These are phyloP conservation scores for Centrapalus pauciflorus DNA, from an alignment of 129 eudicot species.

Conservation along the genomic window DNA sequence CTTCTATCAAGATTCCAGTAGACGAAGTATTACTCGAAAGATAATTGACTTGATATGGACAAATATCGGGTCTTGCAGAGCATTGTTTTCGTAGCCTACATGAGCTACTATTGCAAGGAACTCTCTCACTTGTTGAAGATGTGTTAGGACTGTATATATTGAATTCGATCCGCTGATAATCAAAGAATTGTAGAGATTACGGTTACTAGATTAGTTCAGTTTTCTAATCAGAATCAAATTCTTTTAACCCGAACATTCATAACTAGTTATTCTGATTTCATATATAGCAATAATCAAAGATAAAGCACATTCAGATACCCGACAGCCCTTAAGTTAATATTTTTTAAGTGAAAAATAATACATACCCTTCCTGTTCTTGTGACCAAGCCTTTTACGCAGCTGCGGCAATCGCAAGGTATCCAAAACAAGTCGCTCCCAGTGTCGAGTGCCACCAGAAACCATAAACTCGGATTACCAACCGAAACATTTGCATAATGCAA, in stretches of 20 bases:
- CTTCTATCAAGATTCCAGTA: slow-evolving; percentile 76
- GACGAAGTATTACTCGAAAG: slow-evolving; percentile 71
- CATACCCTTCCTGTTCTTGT: slow-evolving; percentile 52
- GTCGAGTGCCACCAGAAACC: slow-evolving; percentile 91
- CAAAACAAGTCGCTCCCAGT: slow-evolving; percentile 96
- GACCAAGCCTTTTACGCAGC: slow-evolving; percentile 46
- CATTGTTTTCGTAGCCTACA: slow-evolving; percentile 54
- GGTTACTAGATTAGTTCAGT: too few relatives aligned
- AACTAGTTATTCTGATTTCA: too few relatives aligned
- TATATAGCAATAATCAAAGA: too few relatives aligned
- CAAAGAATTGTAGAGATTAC: too few relatives aligned
- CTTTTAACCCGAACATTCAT: too few relatives aligned
- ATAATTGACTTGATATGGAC: slow-evolving; percentile 69
- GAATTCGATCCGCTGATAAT: slow-evolving; percentile 42
- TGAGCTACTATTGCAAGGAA: slow-evolving; percentile 58
- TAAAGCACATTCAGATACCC: too few relatives aligned
- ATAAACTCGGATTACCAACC: slow-evolving; percentile 75
- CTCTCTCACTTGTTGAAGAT: slow-evolving; percentile 57
- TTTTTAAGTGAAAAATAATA: slow-evolving; percentile 2
- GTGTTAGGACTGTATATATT: slow-evolving; percentile 74
- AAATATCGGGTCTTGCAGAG: slow-evolving; percentile 39
- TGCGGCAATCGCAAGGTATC: slow-evolving; percentile 88
- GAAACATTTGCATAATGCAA: slow-evolving; percentile 88
- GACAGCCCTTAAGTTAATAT: not conserved
- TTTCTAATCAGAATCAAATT: too few relatives aligned